Percentiles rank a stretch among this genome's conserved stretches.
Evolutionary conservation across 108 stramenopile species (phyloP).

Genomic region (Discostella pseudostelligera): DNA sequence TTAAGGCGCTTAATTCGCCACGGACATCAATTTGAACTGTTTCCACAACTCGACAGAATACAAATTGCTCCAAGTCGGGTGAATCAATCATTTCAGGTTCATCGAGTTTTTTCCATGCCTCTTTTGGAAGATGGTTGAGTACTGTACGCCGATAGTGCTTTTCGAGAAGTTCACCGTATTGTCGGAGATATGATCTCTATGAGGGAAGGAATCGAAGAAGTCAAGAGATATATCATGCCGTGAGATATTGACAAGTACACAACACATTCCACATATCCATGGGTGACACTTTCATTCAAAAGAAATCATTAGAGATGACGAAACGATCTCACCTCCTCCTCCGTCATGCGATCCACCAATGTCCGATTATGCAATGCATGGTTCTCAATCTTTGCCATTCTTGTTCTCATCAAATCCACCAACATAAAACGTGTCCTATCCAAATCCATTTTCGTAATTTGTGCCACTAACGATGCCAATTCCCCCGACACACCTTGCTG

Average conservation of each 20-base stretch:
- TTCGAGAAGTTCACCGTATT: conserved; percentile 66
- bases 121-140: conserved; percentile 60
- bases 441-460: conserved; percentile 64
- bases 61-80: conserved; percentile 64
- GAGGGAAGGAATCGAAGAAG: no score
- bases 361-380: conserved; percentile 67
- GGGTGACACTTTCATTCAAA: not conserved
- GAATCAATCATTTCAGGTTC: conserved; percentile 71
- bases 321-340: conserved; percentile 48
- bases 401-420: conserved; percentile 61
- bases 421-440: conserved; percentile 71
- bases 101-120: conserved; percentile 70
- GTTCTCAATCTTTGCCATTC: conserved; percentile 74
- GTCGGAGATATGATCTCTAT: conserved; percentile 42
- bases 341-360: conserved; percentile 67
- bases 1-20: conserved; percentile 22
- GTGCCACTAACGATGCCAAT: conserved; percentile 55
- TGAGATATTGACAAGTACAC: not conserved
- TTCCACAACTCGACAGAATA: conserved; percentile 59
- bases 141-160: conserved; percentile 62
- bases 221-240: not conserved
- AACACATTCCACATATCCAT: not conserved
- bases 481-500: conserved; percentile 39
- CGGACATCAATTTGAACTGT: conserved; percentile 47
- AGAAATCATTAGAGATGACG: not conserved